Base-by-base conservation (phyloP, 2,329 filamentous ascomycete species). In the Alternaria consortialis region DNA sequence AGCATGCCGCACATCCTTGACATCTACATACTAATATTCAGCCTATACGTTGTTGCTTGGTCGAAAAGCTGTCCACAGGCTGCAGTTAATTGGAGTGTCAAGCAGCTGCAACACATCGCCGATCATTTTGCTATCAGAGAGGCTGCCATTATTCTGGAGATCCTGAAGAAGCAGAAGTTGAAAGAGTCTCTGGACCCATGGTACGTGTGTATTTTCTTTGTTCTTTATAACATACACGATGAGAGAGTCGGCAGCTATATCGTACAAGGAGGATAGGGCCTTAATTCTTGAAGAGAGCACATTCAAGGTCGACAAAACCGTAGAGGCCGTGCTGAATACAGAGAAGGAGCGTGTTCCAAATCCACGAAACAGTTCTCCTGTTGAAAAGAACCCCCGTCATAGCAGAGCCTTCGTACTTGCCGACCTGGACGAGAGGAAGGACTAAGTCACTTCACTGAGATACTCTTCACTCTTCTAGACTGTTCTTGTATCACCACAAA, bases 41-140 rank as follows among this genome's bases (percentile, higher is more conserved):
- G 54, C 13, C 23, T 69, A 1, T 70, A 66, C 50, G 57, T 70
- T 11, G 64, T 61, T 23, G 62, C 65, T 9, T 67, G 64, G 61
- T 62, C 66, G 9, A 37, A 5, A 27, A 15, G 31, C 53, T 40
- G 63, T 64, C 44, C 44, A 48, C 29, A 48, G 1, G 13, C 44
- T 48, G 44, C 44, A 9, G 65, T 56, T 58, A 23, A 44, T 56
- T 7, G 53, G 50, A 17, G 53, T 48, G 3, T 48, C 17, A 48
- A 48, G 29, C 44, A 68, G 42, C 31, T 68, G 9, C 42, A 58
- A 11, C 44, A 68, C 42, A 68, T 69, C 9, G 58, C 58, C 5
- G 59, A 66, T 25, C 67, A 68, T 54, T 69, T 69, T 37, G 50
- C 48, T 7, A 66, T 69, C n/a, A 64, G 57, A 36, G 65, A 68